phyloP scores from a whole-genome alignment of 768 basidiomycete genomes.

The Mycena chlorophos region DNA sequence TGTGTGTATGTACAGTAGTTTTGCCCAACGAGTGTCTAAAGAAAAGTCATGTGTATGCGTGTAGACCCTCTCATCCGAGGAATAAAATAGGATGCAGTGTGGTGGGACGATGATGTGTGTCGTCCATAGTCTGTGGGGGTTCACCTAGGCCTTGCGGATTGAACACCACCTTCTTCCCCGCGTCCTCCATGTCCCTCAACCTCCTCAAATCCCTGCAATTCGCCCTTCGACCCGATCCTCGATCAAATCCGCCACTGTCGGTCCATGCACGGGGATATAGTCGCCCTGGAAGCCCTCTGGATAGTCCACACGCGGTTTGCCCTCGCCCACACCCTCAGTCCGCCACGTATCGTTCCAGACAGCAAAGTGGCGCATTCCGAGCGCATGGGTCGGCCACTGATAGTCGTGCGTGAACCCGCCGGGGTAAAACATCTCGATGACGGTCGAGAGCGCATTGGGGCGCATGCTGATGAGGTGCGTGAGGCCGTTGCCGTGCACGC shows the following conservation, averaged over 20 bases:
- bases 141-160: too few relatives aligned
- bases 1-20: too few relatives aligned
- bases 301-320: slow-evolving; percentile 53
- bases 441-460: slow-evolving; percentile 65
- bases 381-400: slow-evolving; percentile 72
- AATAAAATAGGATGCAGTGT: too few relatives aligned
- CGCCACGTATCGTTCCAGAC: slow-evolving; percentile 78
- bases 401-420: slow-evolving; percentile 83
- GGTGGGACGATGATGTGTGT: too few relatives aligned
- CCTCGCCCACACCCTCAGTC: slow-evolving; percentile 29
- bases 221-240: slow-evolving; percentile 54
- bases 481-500: slow-evolving; percentile 78
- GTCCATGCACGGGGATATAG: slow-evolving; percentile 70
- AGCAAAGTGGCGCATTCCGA: slow-evolving; percentile 72
- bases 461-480: slow-evolving; percentile 85
- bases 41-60: too few relatives aligned
- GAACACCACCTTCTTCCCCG: too few relatives aligned
- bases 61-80: too few relatives aligned
- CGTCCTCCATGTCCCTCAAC: neutral
- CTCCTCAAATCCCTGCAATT: neutral
- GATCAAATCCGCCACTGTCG: slow-evolving; percentile 64
- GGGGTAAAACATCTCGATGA: slow-evolving; percentile 84
- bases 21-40: too few relatives aligned
- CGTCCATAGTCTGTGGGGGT: too few relatives aligned
- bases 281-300: slow-evolving; percentile 83